Percentiles rank a stretch among this genome's conserved stretches.
These are phyloP conservation scores for Gossypium herbaceum DNA, from an alignment of 345 rosid genomes.

Conservation along the genomic window DNA sequence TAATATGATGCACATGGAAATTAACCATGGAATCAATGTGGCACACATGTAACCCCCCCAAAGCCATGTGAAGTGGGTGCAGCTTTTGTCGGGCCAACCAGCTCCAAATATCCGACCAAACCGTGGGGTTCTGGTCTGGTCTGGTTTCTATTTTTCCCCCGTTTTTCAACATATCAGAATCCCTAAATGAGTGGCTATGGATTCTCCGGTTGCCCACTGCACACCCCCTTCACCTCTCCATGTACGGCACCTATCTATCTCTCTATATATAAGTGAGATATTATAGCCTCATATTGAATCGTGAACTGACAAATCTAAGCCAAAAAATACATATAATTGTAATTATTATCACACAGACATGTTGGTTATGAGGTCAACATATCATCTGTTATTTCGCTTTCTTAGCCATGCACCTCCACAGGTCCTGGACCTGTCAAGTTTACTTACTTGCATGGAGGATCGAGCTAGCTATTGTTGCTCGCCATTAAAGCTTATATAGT, in stretches of 20 bases:
- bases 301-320: conserved; percentile 7
- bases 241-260: not conserved
- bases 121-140: conserved; percentile 17
- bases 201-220: conserved; percentile 25
- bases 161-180: not conserved
- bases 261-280: too few relatives aligned
- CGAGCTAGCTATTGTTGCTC: not conserved
- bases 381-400: not conserved
- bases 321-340: not conserved
- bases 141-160: not conserved
- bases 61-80: conserved; percentile 6
- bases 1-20: not conserved
- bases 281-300: not conserved
- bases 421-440: not conserved
- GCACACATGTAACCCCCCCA: conserved; percentile 4
- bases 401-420: not conserved
- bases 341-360: not conserved
- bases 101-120: conserved; percentile 45
- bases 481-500: not conserved
- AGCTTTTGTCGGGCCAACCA: conserved; percentile 48
- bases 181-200: conserved; percentile 19
- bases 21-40: not conserved
- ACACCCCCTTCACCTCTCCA: not conserved
- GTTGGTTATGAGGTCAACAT: not conserved
- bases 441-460: not conserved